Conservation (phyloP, 805 yeast genomes). For the Candida succiphila region DNA sequence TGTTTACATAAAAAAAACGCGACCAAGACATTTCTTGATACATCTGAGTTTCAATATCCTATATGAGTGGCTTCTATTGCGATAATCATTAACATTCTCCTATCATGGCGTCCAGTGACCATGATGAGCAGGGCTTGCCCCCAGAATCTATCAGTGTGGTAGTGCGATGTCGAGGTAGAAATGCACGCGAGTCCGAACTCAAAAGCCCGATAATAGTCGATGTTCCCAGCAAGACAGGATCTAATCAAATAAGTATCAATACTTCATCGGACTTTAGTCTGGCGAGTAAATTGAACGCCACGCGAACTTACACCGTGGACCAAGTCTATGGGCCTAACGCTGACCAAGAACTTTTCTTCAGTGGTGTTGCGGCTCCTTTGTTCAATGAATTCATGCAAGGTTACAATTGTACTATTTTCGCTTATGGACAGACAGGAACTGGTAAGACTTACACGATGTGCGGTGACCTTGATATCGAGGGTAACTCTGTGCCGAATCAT, state of each 20-base stretch:
- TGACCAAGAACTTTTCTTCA: conserved; percentile 35
- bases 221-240: conserved; percentile 26
- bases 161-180: conserved; percentile 46
- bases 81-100: no score
- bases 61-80: no score
- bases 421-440: conserved; percentile 55
- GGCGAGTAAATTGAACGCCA: conserved; percentile 14
- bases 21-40: no score
- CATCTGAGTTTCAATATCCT: no score
- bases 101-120: no score
- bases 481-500: background rate
- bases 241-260: conserved; percentile 15
- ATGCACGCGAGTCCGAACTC: conserved; percentile 29
- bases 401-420: conserved; percentile 43
- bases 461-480: conserved; percentile 24
- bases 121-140: no score
- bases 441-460: conserved; percentile 56
- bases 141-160: conserved; percentile 39
- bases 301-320: conserved; percentile 38
- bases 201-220: conserved; percentile 39
- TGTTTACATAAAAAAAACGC: no score
- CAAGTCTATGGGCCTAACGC: conserved; percentile 45
- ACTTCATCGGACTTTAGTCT: conserved; percentile 16
- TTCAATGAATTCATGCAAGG: conserved; percentile 41
- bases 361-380: conserved; percentile 35